Percentiles rank a stretch among this genome's conserved stretches.
Evolutionary conservation across 2,329 filamentous ascomycete species (phyloP).

Genomic region (Pyricularia grisea): DNA sequence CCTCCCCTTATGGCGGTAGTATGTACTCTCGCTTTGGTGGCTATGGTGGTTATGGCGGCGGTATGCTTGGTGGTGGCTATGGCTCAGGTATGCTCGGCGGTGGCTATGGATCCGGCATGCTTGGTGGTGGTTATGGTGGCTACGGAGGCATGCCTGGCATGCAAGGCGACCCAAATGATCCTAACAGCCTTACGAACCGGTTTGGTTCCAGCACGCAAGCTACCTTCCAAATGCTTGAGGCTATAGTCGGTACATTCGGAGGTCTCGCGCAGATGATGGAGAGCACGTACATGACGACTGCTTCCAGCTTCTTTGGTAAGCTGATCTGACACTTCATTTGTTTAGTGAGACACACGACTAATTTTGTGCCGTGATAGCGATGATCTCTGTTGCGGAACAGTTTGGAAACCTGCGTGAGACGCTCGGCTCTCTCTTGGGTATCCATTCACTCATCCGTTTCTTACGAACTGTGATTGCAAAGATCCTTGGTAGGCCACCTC

Average conservation of each 20-base stretch:
- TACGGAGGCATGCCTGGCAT: constrained; percentile 30
- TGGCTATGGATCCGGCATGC: constrained; percentile 27
- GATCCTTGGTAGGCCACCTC: constrained; percentile 81
- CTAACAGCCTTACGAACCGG: constrained; percentile 87
- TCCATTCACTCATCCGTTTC: constrained; percentile 95
- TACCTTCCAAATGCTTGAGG: constrained; percentile 97
- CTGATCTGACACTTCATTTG: constrained; percentile 11
- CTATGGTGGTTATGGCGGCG: constrained; percentile 41
- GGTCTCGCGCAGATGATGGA: constrained; percentile 99
- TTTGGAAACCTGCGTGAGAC: constrained; percentile 90
- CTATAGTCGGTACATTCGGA: constrained; percentile 90
- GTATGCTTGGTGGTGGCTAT: constrained; percentile 38
- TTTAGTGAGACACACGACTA: not conserved
- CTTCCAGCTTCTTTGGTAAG: constrained; percentile 96
- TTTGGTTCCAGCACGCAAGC: constrained; percentile 93
- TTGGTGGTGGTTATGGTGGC: constrained; percentile 29
- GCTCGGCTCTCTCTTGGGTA: constrained; percentile 84
- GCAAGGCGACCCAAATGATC: constrained; percentile 65
- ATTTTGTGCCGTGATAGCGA: constrained; percentile 39
- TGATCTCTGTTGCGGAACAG: constrained; percentile 97
- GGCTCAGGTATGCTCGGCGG: constrained; percentile 31
- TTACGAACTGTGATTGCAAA: constrained; percentile 85
- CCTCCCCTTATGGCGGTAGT: constrained; percentile 31
- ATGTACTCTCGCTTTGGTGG: constrained; percentile 40
- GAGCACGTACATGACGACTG: constrained; percentile 99